Conservation (phyloP, 805 yeast species). For the Ogataea trehalophila region DNA sequence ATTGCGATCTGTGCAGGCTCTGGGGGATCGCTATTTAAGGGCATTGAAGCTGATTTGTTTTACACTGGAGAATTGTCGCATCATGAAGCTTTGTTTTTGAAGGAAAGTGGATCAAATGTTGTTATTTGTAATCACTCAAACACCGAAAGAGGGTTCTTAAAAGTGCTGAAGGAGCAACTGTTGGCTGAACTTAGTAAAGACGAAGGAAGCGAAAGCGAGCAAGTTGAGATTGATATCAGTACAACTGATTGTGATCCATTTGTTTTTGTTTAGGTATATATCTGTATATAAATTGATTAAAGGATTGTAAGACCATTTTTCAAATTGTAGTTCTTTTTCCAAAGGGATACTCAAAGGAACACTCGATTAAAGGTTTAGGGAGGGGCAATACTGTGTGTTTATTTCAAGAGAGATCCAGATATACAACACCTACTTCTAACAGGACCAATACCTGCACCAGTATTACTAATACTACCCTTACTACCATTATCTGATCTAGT, state of each 20-base stretch:
- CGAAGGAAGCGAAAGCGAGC: constrained; percentile 21
- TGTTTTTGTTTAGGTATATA: constrained; percentile 6
- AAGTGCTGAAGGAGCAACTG: constrained; percentile 47
- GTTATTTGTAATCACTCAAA: constrained; percentile 85
- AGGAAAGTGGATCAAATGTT: constrained; percentile 68
- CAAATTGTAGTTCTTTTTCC: no score
- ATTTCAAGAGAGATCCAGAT: no score
- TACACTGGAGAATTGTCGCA: constrained; percentile 94
- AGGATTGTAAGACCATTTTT: not conserved
- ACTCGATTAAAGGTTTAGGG: no score
- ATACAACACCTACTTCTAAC: no score
- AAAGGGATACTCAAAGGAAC: no score
- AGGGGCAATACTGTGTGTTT: no score
- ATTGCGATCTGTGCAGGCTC: constrained; percentile 96
- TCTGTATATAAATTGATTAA: not conserved
- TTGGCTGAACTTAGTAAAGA: constrained; percentile 33
- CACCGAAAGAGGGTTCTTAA: constrained; percentile 83
- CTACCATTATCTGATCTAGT: no score
- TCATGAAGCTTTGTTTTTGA: constrained; percentile 74
- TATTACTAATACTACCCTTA: no score
- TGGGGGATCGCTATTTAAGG: constrained; percentile 73
- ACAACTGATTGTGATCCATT: constrained; percentile 63
- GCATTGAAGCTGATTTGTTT: constrained; percentile 59
- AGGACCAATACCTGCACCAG: no score
- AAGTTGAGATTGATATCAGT: constrained; percentile 45